These are phyloP conservation scores for Aureobasidium sp. DNA, from an alignment of 2,329 filamentous ascomycete genomes.

Conservation along the genomic window DNA sequence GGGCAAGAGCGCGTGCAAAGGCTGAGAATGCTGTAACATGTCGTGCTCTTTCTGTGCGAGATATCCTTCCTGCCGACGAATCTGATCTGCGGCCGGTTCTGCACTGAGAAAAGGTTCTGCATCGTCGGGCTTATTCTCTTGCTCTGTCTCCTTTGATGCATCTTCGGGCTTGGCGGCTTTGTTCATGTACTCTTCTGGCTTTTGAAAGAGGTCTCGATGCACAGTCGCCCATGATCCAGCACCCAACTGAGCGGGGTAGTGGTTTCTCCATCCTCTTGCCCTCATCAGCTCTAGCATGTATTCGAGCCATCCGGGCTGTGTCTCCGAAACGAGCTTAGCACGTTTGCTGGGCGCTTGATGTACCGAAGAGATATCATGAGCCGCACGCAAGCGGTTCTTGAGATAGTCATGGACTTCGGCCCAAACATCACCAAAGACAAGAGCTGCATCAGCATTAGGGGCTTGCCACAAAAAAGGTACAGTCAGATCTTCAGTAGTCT, in stretches of 20 bases:
- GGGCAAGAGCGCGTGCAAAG: slow-evolving; percentile 41
- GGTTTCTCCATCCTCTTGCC: slow-evolving; percentile 66
- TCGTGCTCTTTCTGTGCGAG: slow-evolving; percentile 33
- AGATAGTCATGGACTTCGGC: slow-evolving; percentile 76
- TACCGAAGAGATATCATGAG: slow-evolving; percentile 22
- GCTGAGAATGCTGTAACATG: slow-evolving; percentile 44
- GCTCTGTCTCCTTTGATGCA: not conserved
- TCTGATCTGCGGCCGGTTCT: slow-evolving; percentile 19
- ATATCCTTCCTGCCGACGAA: slow-evolving; percentile 29
- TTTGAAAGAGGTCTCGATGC: slow-evolving; percentile 66
- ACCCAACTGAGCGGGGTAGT: slow-evolving; percentile 61
- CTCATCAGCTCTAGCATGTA: slow-evolving; percentile 70
- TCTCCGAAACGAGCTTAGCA: slow-evolving; percentile 57
- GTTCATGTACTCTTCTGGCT: slow-evolving; percentile 58
- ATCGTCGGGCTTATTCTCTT: slow-evolving; percentile 9
- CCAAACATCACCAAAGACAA: slow-evolving; percentile 85
- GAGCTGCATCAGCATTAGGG: slow-evolving; percentile 71
- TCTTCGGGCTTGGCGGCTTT: not conserved
- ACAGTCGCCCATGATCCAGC: slow-evolving; percentile 63
- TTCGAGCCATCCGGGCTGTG: slow-evolving; percentile 70
- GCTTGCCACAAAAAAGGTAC: slow-evolving; percentile 77
- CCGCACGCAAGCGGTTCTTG: slow-evolving; percentile 49
- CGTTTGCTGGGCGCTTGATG: slow-evolving; percentile 23
- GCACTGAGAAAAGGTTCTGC: slow-evolving; percentile 34
- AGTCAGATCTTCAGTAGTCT: slow-evolving; percentile 24